A percentile compares a stretch with the other conserved stretches of the same genome.
Conservation (phyloP, 2,329 filamentous ascomycete species). For the Fonsecaea nubica region DNA sequence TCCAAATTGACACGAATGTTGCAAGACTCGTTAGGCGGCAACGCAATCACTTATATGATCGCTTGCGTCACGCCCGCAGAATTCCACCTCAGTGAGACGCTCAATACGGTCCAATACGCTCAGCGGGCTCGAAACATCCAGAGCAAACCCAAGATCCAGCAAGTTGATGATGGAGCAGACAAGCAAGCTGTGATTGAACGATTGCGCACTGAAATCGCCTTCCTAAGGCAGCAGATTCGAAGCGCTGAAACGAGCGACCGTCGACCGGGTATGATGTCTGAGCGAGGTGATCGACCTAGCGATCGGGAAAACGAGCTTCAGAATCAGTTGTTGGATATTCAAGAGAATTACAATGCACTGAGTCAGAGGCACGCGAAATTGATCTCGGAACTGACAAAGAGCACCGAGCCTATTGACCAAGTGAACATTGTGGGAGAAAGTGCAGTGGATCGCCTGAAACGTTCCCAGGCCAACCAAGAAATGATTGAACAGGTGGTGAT, state of each 20-base stretch:
- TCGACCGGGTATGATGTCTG: constrained; percentile 62
- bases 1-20: constrained; percentile 94
- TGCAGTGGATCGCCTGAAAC: constrained; percentile 85
- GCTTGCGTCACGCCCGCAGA: constrained; percentile 96
- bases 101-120: constrained; percentile 97
- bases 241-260: constrained; percentile 74
- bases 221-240: constrained; percentile 90
- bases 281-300: constrained; percentile 77
- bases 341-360: constrained; percentile 92
- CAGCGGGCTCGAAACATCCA: constrained; percentile 95
- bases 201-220: constrained; percentile 89
- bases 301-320: constrained; percentile 90
- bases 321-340: constrained; percentile 87
- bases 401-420: constrained; percentile 66
- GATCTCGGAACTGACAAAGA: constrained; percentile 89
- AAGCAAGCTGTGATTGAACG: constrained; percentile 93
- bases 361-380: constrained; percentile 94
- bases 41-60: constrained; percentile 99
- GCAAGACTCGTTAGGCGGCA: constrained; percentile 95
- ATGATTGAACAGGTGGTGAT: constrained; percentile 95
- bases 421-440: constrained; percentile 72
- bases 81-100: constrained; percentile 94
- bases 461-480: constrained; percentile 94
- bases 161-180: constrained; percentile 84
- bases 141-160: constrained; percentile 95